Evolutionary conservation across 208 protist species (phyloP), one percentile per base, ranked within the genome.

Genomic region (Leishmania aethiopica): DNA sequence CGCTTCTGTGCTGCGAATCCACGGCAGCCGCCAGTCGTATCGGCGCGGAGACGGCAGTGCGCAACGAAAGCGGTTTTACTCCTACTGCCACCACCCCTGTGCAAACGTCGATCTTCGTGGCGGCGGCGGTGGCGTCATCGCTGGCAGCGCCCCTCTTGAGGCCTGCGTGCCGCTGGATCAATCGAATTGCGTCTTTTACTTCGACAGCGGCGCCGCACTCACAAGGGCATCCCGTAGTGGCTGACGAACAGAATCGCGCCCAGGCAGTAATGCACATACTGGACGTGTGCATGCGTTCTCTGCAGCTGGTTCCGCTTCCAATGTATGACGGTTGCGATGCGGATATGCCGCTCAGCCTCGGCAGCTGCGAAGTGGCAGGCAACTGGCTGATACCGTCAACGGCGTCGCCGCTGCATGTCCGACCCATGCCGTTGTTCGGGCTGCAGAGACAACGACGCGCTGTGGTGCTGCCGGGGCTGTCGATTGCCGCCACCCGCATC

Each of bases 401-500:
- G 32, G 57, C 57, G 64, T 85, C 73, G 57, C 69, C 59, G 64
- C 45, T 66, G 71, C 71, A 78, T 47, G 59, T 83, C 62, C 62
- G 62, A 5, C 37, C 72, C n/a, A 71, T 59, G 35, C 66, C 53
- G 19, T 49, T 15, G 11, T 51, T 73, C 62, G 59, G 80, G 7
- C 60, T 86, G 67, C 32, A 42, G 32, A 42, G 77, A 47, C 59
- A 72, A 35, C 74, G 71, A 19, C 72, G 78, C 40, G 60, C 73
- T 17, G 81, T 92, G 60, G 82, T 90, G 7, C 60, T 87, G 5
- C 89, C 89, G 3, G 89, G 84, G 35, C 75, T 92, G 10, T 78
- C 89, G 45, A 87, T 92, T 32, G 86, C 89, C 0, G 87, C 85
- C 42, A 90, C 87, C 3, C 79, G 75, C 70, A 84, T 90, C 55